Percentiles rank a stretch among this genome's conserved stretches.
Conservation (phyloP, 2,329 filamentous ascomycete species). For the Aspergillus nomiae region DNA sequence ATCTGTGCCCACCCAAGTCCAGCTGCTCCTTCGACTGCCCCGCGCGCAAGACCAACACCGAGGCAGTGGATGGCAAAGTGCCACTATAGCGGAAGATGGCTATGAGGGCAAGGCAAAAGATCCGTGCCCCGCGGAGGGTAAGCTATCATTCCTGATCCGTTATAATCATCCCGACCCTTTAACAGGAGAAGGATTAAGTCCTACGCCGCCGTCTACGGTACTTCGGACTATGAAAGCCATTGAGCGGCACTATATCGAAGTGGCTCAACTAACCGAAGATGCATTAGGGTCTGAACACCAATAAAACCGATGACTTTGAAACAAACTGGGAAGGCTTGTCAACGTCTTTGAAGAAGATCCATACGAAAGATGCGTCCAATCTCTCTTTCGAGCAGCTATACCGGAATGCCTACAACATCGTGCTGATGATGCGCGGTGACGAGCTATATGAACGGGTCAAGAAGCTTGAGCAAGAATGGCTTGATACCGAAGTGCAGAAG, state of each 20-base stretch:
- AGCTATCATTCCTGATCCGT: slow-evolving; percentile 33
- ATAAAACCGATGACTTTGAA: slow-evolving; percentile 76
- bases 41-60: slow-evolving; percentile 9
- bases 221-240: neutral
- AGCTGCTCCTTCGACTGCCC: slow-evolving; percentile 13
- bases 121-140: slow-evolving; percentile 69
- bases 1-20: neutral
- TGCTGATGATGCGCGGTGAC: slow-evolving; percentile 82
- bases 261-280: slow-evolving; percentile 4
- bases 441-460: slow-evolving; percentile 79
- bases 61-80: slow-evolving; percentile 13
- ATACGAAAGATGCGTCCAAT: slow-evolving; percentile 84
- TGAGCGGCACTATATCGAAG: neutral
- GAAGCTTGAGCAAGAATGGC: slow-evolving; percentile 79
- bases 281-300: slow-evolving; percentile 56
- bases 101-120: slow-evolving; percentile 62
- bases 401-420: slow-evolving; percentile 89
- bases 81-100: slow-evolving; percentile 43
- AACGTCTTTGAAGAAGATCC: slow-evolving; percentile 80
- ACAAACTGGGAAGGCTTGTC: slow-evolving; percentile 76
- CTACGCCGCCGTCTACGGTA: neutral
- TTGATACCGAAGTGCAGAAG: slow-evolving; percentile 71
- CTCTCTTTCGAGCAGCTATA: slow-evolving; percentile 97
- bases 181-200: neutral
- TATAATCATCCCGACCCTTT: neutral